Percentiles rank a stretch among this genome's conserved stretches.
Conservation (phyloP, 1,284 basidiomycete genomes). For the Tranzscheliella williamsii region DNA sequence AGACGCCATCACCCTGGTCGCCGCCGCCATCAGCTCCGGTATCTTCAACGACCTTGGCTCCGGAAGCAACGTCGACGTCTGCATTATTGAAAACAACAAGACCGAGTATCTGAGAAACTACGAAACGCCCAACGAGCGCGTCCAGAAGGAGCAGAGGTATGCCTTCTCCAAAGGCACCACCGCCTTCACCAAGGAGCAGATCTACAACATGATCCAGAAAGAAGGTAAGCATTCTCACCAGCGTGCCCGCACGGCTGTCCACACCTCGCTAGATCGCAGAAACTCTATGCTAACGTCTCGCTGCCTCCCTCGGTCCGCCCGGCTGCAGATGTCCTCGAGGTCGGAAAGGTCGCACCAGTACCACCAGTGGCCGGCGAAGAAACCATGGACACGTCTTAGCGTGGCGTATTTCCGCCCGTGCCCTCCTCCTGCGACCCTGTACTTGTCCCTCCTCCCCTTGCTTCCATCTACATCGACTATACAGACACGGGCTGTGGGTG, state of each 20-base stretch:
- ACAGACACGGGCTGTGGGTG: background rate
- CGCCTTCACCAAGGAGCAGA: constrained; percentile 63
- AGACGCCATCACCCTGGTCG: constrained; percentile 82
- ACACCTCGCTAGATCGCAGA: too few species aligned
- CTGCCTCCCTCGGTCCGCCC: background rate
- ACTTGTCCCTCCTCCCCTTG: background rate
- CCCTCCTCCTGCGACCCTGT: background rate
- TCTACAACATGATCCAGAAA: constrained; percentile 63
- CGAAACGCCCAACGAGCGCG: constrained; percentile 56
- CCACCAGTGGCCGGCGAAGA: constrained; percentile 25
- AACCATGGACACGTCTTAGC: constrained; percentile 41
- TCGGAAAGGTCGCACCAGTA: constrained; percentile 21
- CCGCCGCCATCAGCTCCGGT: constrained; percentile 86
- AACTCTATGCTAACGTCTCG: background rate
- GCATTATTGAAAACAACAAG: constrained; percentile 70
- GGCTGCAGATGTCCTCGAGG: constrained; percentile 35
- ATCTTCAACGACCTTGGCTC: constrained; percentile 99
- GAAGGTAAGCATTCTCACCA: constrained; percentile 68
- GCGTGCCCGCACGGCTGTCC: too few species aligned
- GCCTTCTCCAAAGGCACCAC: constrained; percentile 75
- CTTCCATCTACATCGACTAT: background rate
- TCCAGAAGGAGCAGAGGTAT: constrained; percentile 55
- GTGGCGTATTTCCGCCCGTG: background rate
- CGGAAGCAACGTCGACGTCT: constrained; percentile 95
- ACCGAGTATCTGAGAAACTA: constrained; percentile 57